Conservation (phyloP, 768 basidiomycete species). For the Tephrocybe sp. region DNA sequence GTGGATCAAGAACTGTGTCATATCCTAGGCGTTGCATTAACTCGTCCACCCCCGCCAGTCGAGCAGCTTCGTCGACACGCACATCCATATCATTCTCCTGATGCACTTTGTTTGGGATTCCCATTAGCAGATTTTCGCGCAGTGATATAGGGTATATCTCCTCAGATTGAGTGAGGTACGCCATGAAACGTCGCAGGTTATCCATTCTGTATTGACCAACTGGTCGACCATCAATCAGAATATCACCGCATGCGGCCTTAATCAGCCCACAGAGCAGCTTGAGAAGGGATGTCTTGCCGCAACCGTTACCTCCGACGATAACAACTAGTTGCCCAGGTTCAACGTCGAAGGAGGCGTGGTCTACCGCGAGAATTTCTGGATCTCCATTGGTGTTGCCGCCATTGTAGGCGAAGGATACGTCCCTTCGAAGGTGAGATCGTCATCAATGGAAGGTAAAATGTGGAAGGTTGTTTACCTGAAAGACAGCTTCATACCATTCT, state of each 20-base stretch:
- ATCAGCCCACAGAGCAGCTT: slow-evolving; percentile 36
- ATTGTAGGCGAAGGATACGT: slow-evolving; percentile 14
- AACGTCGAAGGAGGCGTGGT: slow-evolving; percentile 34
- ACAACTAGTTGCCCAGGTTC: slow-evolving; percentile 40
- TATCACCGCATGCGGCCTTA: slow-evolving; percentile 30
- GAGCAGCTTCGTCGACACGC: slow-evolving; percentile 27
- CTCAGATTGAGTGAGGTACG: slow-evolving; percentile 41
- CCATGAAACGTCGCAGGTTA: slow-evolving; percentile 35
- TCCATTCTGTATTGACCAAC: slow-evolving; percentile 27
- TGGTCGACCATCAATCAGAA: slow-evolving; percentile 37
- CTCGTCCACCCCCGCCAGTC: slow-evolving; percentile 37
- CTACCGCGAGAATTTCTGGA: slow-evolving; percentile 17
- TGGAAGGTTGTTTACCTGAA: slow-evolving; percentile 16
- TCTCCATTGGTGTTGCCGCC: not conserved
- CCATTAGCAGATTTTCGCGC: slow-evolving; percentile 37
- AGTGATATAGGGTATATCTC: slow-evolving; percentile 31
- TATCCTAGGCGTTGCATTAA: slow-evolving; percentile 40
- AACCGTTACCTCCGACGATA: slow-evolving; percentile 44
- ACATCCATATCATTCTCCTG: slow-evolving; percentile 16
- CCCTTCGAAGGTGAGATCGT: not conserved
- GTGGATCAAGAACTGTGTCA: slow-evolving; percentile 36
- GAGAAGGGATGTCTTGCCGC: slow-evolving; percentile 42
- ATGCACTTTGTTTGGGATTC: slow-evolving; percentile 13
- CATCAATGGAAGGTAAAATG: not conserved
- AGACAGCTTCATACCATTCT: slow-evolving; percentile 22